A percentile compares a stretch with the other conserved stretches of the same genome.
These are phyloP conservation scores for Astrocystis sublimbata DNA, from an alignment of 495 filamentous ascomycete genomes.

Conservation along the genomic window DNA sequence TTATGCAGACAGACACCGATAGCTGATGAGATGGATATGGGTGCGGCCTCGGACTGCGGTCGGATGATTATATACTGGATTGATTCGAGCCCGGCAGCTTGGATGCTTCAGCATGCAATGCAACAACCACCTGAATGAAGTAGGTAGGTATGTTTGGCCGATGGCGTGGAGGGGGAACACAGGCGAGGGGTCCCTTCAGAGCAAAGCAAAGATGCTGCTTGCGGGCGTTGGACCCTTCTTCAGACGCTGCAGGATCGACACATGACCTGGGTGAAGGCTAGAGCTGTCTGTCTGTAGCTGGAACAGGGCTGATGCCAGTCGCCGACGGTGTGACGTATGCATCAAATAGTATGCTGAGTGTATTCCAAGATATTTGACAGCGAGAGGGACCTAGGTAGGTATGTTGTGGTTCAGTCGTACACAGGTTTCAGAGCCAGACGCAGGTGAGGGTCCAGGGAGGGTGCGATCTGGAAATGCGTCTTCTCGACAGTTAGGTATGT, in stretches of 20 bases:
- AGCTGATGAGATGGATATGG: background rate
- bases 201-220: background rate
- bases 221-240: background rate
- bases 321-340: constrained; percentile 5
- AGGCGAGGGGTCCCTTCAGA: background rate
- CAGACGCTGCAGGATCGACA: background rate
- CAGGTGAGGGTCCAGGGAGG: background rate
- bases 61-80: background rate
- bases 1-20: background rate
- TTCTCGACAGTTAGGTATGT: no score
- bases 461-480: background rate
- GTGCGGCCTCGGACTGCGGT: background rate
- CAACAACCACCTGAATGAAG: no score
- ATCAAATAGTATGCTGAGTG: no score
- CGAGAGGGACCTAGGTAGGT: background rate
- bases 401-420: no score
- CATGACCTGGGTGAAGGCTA: background rate
- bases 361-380: background rate
- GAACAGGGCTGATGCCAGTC: constrained; percentile 3
- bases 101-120: background rate
- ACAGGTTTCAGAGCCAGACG: background rate
- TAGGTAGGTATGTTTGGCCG: background rate
- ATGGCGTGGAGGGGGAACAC: background rate
- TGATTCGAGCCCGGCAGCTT: background rate
- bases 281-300: background rate